Conservation (phyloP, 768 basidiomycete species). For the Phylloporus rhodoxanthus region DNA sequence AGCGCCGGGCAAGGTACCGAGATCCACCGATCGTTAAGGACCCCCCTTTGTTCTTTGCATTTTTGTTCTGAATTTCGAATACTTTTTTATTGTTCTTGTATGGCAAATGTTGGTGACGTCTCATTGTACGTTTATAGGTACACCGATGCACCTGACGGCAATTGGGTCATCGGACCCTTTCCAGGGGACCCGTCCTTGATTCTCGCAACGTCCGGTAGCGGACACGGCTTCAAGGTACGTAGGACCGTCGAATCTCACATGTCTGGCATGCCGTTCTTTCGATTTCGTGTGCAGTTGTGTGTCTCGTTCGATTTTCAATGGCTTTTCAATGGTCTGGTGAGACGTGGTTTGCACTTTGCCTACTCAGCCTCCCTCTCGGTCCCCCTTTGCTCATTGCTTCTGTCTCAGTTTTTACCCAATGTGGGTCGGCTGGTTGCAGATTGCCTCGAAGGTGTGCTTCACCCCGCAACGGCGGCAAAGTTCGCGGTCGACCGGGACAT, state of each 20-base stretch:
- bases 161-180: constrained; percentile 85
- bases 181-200: constrained; percentile 55
- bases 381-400: neutral
- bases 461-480: constrained; percentile 43
- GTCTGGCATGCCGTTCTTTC: neutral
- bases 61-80: neutral
- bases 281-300: neutral
- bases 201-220: constrained; percentile 83
- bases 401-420: constrained; percentile 73
- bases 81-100: neutral
- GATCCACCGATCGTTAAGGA: constrained; percentile 1
- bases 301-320: neutral
- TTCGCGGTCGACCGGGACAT: constrained; percentile 57
- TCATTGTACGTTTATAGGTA: constrained; percentile 54
- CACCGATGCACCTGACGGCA: constrained; percentile 75
- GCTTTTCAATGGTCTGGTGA: no score
- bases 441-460: constrained; percentile 59
- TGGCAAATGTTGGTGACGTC: neutral
- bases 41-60: constrained; percentile 2
- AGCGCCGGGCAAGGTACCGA: neutral
- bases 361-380: no score
- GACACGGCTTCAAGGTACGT: constrained; percentile 78
- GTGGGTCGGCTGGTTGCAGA: constrained; percentile 75
- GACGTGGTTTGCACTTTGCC: neutral
- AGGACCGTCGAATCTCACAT: neutral